Base-by-base conservation (phyloP, 2,329 filamentous ascomycete species). In the Rhynchosporium agropyri region DNA sequence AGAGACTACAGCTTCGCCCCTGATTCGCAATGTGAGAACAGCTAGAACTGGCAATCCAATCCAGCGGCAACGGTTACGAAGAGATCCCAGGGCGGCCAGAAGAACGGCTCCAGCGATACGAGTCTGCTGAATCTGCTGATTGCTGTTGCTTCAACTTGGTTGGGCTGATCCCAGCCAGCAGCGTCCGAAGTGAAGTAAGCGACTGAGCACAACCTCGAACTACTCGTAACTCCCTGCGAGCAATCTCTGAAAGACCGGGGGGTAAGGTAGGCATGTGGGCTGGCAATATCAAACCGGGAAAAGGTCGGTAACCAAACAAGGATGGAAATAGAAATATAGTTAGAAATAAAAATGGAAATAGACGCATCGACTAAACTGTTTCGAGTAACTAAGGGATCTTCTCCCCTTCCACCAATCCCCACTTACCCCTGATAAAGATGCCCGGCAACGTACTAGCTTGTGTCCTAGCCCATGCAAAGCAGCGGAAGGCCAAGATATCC, bases 11-110 rank as follows among this genome's bases (percentile, higher is more conserved):
- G 15, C 36, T 3, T 43, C 7, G 48, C 56, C 50, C 50, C 57
- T 63, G 61, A 63, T 56, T 56, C 13, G 8, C 51, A 43, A 36
- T 7, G 20, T 43, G 53, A 43, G 15, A 20, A 40, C 54, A 62
- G 43, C 61, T 58, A 55, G 61, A 62, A 62, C 55, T 58, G 40
- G 48, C 51, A 54, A 40, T 29, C 50, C 61, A 63, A 56, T 20
- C 20, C 20, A 20, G 20, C 20, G 1, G 20, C 1, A 20, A 20
- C 61, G 61, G 61, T 55, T 55, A 63, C 56, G 61, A 63, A 46
- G 40, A 38, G 50, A 53, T 43, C 1, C 5, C 12, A 36, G 29
- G 49, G 7, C 13, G 8, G 7, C 49, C 15, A 29, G 29, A 51
- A 15, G 31, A 29, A 8, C 33, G 31, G 29, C 49, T 51, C 29